A percentile compares a stretch with the other conserved stretches of the same genome.
phyloP scores from a whole-genome alignment of 805 yeast genomes.

The Pichia thaimueangensis region DNA sequence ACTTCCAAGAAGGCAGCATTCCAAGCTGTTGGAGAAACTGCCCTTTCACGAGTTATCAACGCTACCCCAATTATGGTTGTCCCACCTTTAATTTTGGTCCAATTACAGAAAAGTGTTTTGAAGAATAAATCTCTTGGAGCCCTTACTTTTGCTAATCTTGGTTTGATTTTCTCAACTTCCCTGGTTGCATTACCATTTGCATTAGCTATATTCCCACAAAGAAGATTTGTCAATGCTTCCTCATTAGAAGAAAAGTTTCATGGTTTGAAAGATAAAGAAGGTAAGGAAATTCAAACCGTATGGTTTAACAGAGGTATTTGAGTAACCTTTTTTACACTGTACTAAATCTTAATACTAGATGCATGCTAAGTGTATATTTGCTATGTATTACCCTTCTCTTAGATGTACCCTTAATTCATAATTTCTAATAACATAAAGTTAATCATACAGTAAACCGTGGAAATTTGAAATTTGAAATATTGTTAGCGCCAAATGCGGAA shows the following conservation, averaged over 20 bases:
- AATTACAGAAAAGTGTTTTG: conserved; percentile 63
- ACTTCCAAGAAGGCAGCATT: conserved; percentile 80
- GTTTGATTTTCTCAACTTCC: conserved; percentile 78
- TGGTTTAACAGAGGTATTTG: conserved; percentile 93
- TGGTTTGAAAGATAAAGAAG: conserved; percentile 54
- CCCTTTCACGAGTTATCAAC: conserved; percentile 87
- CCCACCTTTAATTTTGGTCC: conserved; percentile 82
- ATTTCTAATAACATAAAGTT: no score
- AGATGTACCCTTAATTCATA: no score
- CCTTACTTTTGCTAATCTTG: conserved; percentile 73
- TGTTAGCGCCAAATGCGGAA: no score
- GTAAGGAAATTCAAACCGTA: conserved; percentile 50
- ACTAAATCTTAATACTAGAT: no score
- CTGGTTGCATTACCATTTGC: conserved; percentile 91
- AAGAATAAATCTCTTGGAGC: conserved; percentile 59
- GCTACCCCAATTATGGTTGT: conserved; percentile 97
- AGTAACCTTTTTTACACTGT: no score
- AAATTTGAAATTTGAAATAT: no score
- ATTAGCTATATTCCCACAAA: conserved; percentile 91
- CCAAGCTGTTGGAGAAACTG: conserved; percentile 95
- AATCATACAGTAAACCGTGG: no score
- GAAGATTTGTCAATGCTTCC: conserved; percentile 52
- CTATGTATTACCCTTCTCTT: no score
- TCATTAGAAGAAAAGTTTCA: conserved; percentile 62
- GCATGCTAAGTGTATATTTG: no score